A percentile compares a stretch with the other conserved stretches of the same genome.
Conservation (phyloP, 1,284 basidiomycete species). For the Vanrija humicola region DNA sequence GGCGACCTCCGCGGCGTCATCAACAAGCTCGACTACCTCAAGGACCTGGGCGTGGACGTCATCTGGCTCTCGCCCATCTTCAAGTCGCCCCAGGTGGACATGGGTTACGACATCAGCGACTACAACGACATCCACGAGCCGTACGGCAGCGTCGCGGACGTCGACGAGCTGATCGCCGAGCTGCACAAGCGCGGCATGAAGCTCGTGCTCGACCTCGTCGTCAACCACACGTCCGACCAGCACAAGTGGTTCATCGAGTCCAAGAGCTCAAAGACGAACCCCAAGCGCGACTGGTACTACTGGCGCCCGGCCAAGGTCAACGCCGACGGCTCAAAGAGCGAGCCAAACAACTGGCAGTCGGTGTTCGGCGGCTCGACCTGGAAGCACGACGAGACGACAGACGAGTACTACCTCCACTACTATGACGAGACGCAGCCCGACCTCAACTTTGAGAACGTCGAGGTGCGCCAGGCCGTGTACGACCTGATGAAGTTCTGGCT, state of each 20-base stretch:
- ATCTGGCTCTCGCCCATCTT: constrained; percentile 48
- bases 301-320: constrained; percentile 46
- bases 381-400: constrained; percentile 50
- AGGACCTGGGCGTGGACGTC: constrained; percentile 51
- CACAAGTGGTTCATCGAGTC: constrained; percentile 35
- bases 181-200: constrained; percentile 48
- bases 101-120: constrained; percentile 46
- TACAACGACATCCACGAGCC: constrained; percentile 49
- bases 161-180: constrained; percentile 45
- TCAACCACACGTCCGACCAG: constrained; percentile 51
- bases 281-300: constrained; percentile 53
- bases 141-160: constrained; percentile 51
- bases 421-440: constrained; percentile 45
- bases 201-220: constrained; percentile 51
- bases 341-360: constrained; percentile 53
- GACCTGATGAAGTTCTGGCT: constrained; percentile 52
- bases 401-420: constrained; percentile 52
- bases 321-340: constrained; percentile 29
- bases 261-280: constrained; percentile 39
- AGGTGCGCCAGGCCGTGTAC: constrained; percentile 42
- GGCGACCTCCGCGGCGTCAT: constrained; percentile 52
- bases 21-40: constrained; percentile 50
- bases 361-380: constrained; percentile 49
- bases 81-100: constrained; percentile 38
- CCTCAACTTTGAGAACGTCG: constrained; percentile 48